A percentile compares a stretch with the other conserved stretches of the same genome.
Evolutionary conservation across 2,329 filamentous ascomycete genomes (phyloP).

Genomic region (Grosmannia huntii): DNA sequence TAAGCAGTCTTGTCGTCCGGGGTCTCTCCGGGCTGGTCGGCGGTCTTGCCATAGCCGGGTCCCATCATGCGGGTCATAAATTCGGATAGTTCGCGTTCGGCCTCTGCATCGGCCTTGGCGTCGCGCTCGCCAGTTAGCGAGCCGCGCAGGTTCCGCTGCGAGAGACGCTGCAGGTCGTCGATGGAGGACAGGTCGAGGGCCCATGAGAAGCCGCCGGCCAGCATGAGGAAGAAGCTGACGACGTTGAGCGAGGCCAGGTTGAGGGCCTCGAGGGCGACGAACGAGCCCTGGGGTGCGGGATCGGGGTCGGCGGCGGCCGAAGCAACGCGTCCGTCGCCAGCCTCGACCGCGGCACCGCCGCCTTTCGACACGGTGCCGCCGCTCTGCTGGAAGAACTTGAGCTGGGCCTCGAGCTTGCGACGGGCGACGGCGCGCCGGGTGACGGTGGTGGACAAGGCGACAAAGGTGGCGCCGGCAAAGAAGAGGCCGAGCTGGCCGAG

Average conservation of each 20-base stretch:
- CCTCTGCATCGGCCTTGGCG: slow-evolving; percentile 29
- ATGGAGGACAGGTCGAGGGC: slow-evolving; percentile 62
- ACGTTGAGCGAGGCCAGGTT: slow-evolving; percentile 82
- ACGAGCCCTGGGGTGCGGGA: slow-evolving; percentile 44
- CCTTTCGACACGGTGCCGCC: slow-evolving; percentile 22
- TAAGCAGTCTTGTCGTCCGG: neutral
- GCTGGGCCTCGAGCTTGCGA: slow-evolving; percentile 47
- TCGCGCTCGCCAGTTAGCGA: slow-evolving; percentile 7
- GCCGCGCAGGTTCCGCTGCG: slow-evolving; percentile 27
- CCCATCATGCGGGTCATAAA: slow-evolving; percentile 46
- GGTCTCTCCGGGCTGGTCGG: slow-evolving; percentile 12
- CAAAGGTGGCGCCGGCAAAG: slow-evolving; percentile 62
- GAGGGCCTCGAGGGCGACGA: slow-evolving; percentile 73
- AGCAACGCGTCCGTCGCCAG: neutral
- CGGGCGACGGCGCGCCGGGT: slow-evolving; percentile 58
- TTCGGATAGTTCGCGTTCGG: slow-evolving; percentile 49
- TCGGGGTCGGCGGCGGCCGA: slow-evolving; percentile 19
- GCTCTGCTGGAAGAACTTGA: slow-evolving; percentile 55
- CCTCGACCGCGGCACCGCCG: slow-evolving; percentile 12
- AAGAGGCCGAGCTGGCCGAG: slow-evolving; percentile 56
- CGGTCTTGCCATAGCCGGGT: slow-evolving; percentile 11
- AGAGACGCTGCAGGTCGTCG: slow-evolving; percentile 46
- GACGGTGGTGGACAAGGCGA: slow-evolving; percentile 57
- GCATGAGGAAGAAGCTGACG: slow-evolving; percentile 59
- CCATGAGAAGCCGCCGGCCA: slow-evolving; percentile 61